phyloP scores from a whole-genome alignment of 1,284 basidiomycete genomes.

The Irpex sp. region DNA sequence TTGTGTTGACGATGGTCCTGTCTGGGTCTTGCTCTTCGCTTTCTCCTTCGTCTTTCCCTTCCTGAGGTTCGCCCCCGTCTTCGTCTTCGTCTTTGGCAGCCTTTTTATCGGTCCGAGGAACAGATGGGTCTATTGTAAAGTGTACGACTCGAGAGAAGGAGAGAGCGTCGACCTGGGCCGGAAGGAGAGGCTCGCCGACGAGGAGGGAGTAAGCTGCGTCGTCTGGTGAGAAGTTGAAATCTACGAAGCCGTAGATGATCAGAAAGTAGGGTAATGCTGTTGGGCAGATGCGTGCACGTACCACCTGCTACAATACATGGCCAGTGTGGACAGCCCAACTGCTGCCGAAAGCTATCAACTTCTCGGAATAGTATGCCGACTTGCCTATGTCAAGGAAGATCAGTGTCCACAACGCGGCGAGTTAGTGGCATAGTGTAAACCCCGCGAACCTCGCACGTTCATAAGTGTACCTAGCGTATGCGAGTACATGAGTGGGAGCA shows the following conservation, averaged over 20 bases:
- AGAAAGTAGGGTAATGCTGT: neutral
- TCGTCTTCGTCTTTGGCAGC: slow-evolving; percentile 36
- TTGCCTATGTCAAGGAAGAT: slow-evolving; percentile 42
- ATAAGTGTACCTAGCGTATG: slow-evolving; percentile 64
- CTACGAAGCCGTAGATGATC: slow-evolving; percentile 33
- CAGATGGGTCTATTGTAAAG: slow-evolving; percentile 63
- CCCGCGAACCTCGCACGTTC: slow-evolving; percentile 76
- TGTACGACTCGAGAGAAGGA: slow-evolving; percentile 77
- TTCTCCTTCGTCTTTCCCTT: slow-evolving; percentile 32
- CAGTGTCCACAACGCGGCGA: too few relatives aligned
- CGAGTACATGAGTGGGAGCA: neutral
- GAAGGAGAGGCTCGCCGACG: slow-evolving; percentile 50
- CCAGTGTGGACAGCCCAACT: slow-evolving; percentile 48
- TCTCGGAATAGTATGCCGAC: slow-evolving; percentile 66
- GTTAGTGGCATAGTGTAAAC: slow-evolving; percentile 52
- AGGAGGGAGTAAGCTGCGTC: slow-evolving; percentile 86
- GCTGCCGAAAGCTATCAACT: slow-evolving; percentile 51
- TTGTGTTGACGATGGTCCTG: slow-evolving; percentile 71
- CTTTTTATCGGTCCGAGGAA: slow-evolving; percentile 28
- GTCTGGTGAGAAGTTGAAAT: slow-evolving; percentile 89
- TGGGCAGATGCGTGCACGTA: slow-evolving; percentile 26
- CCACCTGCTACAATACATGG: slow-evolving; percentile 83
- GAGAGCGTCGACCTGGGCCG: slow-evolving; percentile 50
- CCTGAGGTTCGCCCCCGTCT: slow-evolving; percentile 38
- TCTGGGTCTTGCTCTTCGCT: slow-evolving; percentile 54